phyloP scores from a whole-genome alignment of 306 rosid genomes.

The Begonia peltatifolia region DNA sequence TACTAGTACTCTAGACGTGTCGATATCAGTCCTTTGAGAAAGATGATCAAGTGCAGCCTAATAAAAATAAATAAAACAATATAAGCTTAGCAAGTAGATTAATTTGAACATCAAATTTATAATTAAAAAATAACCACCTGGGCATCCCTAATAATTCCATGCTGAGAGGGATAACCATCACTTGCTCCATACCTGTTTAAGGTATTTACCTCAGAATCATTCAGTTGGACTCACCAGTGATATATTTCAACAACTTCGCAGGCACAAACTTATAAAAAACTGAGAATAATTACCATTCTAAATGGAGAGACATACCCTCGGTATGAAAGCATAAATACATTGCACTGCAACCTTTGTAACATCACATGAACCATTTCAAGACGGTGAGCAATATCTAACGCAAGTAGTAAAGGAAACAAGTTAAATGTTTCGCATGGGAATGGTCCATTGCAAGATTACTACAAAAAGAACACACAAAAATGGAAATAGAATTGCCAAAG shows the following conservation, averaged over 20 bases:
- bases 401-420: constrained; percentile 42
- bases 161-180: constrained; percentile 97
- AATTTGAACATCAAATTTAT: background rate
- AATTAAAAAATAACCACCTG: constrained; percentile 38
- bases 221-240: background rate
- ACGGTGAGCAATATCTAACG: constrained; percentile 93
- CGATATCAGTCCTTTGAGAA: constrained; percentile 82
- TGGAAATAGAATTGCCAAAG: too few relatives aligned
- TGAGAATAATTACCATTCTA: background rate
- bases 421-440: too few relatives aligned
- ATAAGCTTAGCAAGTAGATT: background rate
- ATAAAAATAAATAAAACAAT: constrained; percentile 6
- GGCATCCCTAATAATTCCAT: constrained; percentile 76
- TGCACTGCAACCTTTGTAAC: constrained; percentile 78
- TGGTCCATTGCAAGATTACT: too few relatives aligned
- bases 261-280: background rate
- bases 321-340: constrained; percentile 91
- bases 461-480: too few relatives aligned
- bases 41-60: constrained; percentile 99
- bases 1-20: constrained; percentile 74
- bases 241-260: too few relatives aligned
- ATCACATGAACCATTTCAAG: constrained; percentile 92
- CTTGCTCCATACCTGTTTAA: constrained; percentile 80
- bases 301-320: constrained; percentile 52
- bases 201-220: constrained; percentile 14